Conservation (phyloP, 139 green algal species). For the Chlamydomonas schloesseri region DNA sequence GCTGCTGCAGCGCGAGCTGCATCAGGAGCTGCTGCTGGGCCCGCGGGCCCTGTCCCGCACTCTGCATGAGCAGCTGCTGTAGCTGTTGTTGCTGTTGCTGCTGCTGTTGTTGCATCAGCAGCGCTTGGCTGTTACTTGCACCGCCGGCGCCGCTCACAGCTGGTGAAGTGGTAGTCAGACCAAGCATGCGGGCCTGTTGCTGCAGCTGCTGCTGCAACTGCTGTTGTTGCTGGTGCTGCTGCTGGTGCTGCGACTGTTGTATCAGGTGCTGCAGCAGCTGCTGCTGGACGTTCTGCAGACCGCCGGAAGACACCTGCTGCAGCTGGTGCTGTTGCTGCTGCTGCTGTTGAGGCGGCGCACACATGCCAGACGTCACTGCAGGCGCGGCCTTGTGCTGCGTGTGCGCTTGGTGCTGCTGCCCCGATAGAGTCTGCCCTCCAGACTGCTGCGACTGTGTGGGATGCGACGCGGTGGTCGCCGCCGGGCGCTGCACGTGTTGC, state of each 20-base stretch:
- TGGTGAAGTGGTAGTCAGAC: too few species aligned
- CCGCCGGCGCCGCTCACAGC: background rate
- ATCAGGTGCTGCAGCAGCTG: conserved; percentile 3
- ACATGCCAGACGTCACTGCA: too few species aligned
- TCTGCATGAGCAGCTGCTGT: conserved; percentile 33
- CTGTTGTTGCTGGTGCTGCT: background rate
- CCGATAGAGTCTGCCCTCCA: too few species aligned
- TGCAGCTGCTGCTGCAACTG: background rate
- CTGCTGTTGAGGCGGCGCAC: background rate
- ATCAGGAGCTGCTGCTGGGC: conserved; percentile 22
- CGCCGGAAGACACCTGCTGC: background rate
- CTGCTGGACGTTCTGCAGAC: background rate
- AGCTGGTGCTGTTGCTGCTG: conserved; percentile 16
- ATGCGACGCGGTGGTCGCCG: too few species aligned
- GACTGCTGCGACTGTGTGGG: too few species aligned
- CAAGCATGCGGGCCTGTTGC: too few species aligned
- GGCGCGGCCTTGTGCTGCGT: background rate
- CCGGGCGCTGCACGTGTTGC: background rate
- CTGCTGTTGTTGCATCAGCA: conserved; percentile 5
- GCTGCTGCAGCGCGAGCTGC: conserved; percentile 1
- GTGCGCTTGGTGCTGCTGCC: conserved; percentile 17
- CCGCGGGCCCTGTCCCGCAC: conserved; percentile 4
- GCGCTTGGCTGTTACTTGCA: background rate
- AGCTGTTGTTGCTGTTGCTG: conserved; percentile 21
- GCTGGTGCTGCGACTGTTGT: background rate